Percentiles rank a stretch among this genome's conserved stretches.
Conservation (phyloP, 1,284 basidiomycete genomes). For the Paramarasmius palmivorus region DNA sequence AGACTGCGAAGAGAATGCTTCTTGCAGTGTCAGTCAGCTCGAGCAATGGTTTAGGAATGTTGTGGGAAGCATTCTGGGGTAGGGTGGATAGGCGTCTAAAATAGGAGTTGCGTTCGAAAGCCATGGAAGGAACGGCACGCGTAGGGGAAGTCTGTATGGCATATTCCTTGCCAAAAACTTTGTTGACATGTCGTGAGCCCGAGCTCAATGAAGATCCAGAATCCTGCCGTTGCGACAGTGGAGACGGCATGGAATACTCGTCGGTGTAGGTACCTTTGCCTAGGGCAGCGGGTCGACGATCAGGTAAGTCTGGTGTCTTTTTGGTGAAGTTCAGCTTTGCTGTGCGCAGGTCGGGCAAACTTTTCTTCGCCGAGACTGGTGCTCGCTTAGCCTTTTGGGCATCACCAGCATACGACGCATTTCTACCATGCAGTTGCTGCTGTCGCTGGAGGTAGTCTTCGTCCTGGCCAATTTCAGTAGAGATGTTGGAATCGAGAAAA, state of each 20-base stretch:
- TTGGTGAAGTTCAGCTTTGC: slow-evolving; percentile 41
- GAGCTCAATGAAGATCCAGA: slow-evolving; percentile 42
- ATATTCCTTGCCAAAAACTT: slow-evolving; percentile 35
- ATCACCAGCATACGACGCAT: slow-evolving; percentile 55
- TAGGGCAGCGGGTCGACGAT: slow-evolving; percentile 7
- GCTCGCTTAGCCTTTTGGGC: slow-evolving; percentile 33
- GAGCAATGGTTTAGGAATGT: slow-evolving; percentile 74
- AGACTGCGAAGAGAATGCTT: slow-evolving; percentile 90
- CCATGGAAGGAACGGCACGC: slow-evolving; percentile 55
- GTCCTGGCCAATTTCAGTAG: slow-evolving; percentile 24
- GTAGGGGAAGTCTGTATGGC: slow-evolving; percentile 23
- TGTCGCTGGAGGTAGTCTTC: slow-evolving; percentile 16
- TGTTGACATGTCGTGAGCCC: slow-evolving; percentile 23
- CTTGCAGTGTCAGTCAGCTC: slow-evolving; percentile 86
- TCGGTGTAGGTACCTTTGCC: slow-evolving; percentile 21
- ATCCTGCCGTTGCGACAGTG: slow-evolving; percentile 43
- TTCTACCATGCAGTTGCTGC: slow-evolving; percentile 48
- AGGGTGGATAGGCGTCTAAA: slow-evolving; percentile 86
- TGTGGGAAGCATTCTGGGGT: slow-evolving; percentile 64
- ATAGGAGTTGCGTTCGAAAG: slow-evolving; percentile 88
- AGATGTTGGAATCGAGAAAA: slow-evolving; percentile 34
- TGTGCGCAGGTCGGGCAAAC: slow-evolving; percentile 82
- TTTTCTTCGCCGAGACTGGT: slow-evolving; percentile 71
- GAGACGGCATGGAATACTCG: slow-evolving; percentile 44
- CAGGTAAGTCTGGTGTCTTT: slow-evolving; percentile 26